phyloP scores from a whole-genome alignment of 257 asterid species.

The Solanum arcanum region DNA sequence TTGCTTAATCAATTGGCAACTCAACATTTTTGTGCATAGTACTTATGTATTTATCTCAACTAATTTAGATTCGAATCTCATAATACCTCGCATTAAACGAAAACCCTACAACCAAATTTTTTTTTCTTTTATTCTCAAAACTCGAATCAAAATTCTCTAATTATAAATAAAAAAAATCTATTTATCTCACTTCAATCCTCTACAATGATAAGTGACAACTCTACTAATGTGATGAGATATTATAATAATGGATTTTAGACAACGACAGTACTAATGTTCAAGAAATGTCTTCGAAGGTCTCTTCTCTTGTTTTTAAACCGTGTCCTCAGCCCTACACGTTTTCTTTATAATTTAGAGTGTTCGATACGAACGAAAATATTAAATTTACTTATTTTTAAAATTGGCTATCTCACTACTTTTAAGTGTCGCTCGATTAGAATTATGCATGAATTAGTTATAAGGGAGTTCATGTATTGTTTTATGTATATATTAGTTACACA shows the following conservation, averaged over 20 bases:
- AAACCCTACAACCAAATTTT: not conserved
- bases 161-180: not conserved
- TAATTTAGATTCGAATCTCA: not conserved
- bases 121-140: not conserved
- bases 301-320: not conserved
- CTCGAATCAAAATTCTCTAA: rapidly evolving
- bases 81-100: not conserved
- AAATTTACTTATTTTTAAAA: not conserved
- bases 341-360: not conserved
- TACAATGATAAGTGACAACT: not conserved
- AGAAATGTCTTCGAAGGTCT: not conserved
- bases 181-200: not conserved
- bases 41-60: not conserved
- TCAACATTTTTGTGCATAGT: not conserved
- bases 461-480: too few species aligned
- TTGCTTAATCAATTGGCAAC: not conserved
- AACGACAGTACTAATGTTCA: not conserved
- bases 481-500: too few species aligned
- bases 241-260: not conserved
- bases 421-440: too few species aligned
- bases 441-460: not conserved
- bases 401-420: not conserved
- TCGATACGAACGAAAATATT: too few species aligned
- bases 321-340: not conserved
- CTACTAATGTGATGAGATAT: not conserved